Evolutionary conservation across 495 filamentous ascomycete species (phyloP).

Genomic region (Penicillium lividum): DNA sequence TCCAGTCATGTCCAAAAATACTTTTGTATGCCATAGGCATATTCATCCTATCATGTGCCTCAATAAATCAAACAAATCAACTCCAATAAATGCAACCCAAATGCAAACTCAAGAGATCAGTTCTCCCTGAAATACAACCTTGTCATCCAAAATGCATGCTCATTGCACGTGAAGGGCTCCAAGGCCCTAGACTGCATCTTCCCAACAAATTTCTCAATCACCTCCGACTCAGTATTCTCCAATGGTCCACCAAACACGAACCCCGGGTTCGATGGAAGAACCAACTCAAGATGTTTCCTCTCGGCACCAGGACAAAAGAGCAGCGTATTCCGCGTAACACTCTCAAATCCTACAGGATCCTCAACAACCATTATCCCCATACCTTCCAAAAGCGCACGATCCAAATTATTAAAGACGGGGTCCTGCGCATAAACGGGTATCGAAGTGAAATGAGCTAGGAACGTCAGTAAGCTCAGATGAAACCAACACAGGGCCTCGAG

Average conservation of each 20-base stretch:
- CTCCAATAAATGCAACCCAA: too few species aligned
- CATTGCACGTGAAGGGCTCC: constrained; percentile 35
- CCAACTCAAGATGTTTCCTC: constrained; percentile 35
- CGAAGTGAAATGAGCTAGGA: background rate
- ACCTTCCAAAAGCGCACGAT: constrained; percentile 55
- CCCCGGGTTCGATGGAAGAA: constrained; percentile 32
- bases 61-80: too few species aligned
- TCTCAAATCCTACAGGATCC: constrained; percentile 56
- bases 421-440: constrained; percentile 63
- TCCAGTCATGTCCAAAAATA: too few species aligned
- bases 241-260: constrained; percentile 40
- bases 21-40: too few species aligned
- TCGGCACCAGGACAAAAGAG: constrained; percentile 62
- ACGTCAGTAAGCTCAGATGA: background rate
- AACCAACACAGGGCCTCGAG: background rate
- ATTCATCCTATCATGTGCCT: background rate
- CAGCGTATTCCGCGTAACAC: constrained; percentile 53
- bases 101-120: too few species aligned
- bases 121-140: constrained; percentile 27
- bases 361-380: constrained; percentile 57
- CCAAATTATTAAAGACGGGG: constrained; percentile 64
- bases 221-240: constrained; percentile 33
- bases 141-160: constrained; percentile 48
- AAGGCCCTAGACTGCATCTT: constrained; percentile 29
- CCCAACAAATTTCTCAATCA: constrained; percentile 28